Evolutionary conservation across 140 eudicot species (phyloP).

Genomic region (Ambrosia hybrid): DNA sequence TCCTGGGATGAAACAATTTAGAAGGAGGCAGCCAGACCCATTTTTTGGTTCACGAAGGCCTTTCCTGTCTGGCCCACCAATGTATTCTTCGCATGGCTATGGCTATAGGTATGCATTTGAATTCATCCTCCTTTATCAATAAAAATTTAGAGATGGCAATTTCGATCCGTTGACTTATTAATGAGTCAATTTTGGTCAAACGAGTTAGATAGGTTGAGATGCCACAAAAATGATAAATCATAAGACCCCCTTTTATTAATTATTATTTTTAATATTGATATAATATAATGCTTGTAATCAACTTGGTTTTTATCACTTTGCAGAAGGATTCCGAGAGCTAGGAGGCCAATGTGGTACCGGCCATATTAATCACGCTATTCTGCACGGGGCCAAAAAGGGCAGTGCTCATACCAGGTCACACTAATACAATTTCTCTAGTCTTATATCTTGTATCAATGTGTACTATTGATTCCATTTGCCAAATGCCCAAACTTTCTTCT

Average conservation of each 20-base stretch:
- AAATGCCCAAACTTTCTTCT: constrained; percentile 12
- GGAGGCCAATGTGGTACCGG: constrained; percentile 76
- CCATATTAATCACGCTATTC: constrained; percentile 46
- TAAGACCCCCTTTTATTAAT: background rate
- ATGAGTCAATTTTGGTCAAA: background rate
- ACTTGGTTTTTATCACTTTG: constrained; percentile 26
- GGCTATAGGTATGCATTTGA: constrained; percentile 57
- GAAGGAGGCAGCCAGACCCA: constrained; percentile 77
- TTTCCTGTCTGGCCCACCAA: constrained; percentile 62
- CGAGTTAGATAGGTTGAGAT: background rate
- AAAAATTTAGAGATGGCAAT: background rate
- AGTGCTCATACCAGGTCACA: constrained; percentile 24
- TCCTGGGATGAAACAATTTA: constrained; percentile 84
- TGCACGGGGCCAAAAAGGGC: constrained; percentile 23
- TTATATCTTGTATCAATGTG: constrained; percentile 41
- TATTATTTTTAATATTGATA: background rate
- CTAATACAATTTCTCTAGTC: constrained; percentile 35
- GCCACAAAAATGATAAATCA: background rate
- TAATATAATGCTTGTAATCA: background rate
- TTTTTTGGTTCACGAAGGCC: constrained; percentile 71
- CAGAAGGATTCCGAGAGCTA: constrained; percentile 80
- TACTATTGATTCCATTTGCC: constrained; percentile 30
- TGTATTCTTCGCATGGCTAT: constrained; percentile 59
- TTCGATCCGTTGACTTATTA: background rate
- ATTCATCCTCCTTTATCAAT: constrained; percentile 1